Evolutionary conservation across 805 yeast genomes (phyloP).

Genomic region (Candida sonorensis): DNA sequence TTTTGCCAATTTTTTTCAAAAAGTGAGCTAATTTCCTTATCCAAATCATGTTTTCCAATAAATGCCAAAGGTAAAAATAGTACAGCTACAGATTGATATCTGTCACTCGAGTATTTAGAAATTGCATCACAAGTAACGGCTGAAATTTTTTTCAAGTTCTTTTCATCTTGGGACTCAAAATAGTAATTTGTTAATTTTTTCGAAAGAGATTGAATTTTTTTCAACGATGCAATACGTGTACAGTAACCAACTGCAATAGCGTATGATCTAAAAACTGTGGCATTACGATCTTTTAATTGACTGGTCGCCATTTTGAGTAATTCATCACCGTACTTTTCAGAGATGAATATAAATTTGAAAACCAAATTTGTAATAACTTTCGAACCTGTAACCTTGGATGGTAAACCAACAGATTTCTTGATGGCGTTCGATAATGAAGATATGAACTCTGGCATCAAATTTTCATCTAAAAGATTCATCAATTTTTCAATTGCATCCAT

Average conservation of each 20-base stretch:
- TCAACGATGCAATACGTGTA: conserved; percentile 52
- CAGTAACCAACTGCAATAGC: conserved; percentile 78
- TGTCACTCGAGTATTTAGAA: conserved; percentile 61
- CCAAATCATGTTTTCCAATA: conserved; percentile 66
- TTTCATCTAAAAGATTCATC: conserved; percentile 50
- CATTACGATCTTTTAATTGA: conserved; percentile 66
- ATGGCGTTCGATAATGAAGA: conserved; percentile 47
- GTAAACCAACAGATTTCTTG: conserved; percentile 74
- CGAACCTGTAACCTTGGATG: conserved; percentile 84
- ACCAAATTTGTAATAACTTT: conserved; percentile 62
- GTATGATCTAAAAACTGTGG: conserved; percentile 65
- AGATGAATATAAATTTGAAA: conserved; percentile 41
- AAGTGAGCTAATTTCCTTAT: conserved; percentile 33
- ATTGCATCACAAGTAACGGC: conserved; percentile 61
- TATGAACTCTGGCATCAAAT: conserved; percentile 41
- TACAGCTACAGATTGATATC: conserved; percentile 52
- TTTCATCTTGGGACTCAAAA: conserved; percentile 44
- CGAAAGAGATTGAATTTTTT: conserved; percentile 48
- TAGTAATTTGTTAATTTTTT: conserved; percentile 44
- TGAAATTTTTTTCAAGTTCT: conserved; percentile 39
- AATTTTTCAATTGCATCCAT: conserved; percentile 79
- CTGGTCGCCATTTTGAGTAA: conserved; percentile 49
- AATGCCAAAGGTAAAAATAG: conserved; percentile 73
- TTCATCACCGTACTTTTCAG: conserved; percentile 50
- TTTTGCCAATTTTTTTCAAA: conserved; percentile 75